These are phyloP conservation scores for Vitis amurensis DNA, from an alignment of 164 flowering plant genomes.

Conservation along the genomic window DNA sequence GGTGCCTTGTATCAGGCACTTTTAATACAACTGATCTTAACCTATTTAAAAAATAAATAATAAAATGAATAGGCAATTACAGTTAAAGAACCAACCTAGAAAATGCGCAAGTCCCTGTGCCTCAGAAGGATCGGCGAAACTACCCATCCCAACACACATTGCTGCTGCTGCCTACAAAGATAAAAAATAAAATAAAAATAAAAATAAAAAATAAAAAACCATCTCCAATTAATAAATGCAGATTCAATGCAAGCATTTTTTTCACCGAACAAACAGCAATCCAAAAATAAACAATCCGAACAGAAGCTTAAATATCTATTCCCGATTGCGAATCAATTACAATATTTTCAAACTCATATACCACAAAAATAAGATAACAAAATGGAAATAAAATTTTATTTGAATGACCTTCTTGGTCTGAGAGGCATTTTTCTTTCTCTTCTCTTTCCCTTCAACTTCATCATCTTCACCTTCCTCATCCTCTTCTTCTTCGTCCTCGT, in stretches of 20 bases:
- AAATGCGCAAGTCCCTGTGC: slow-evolving; percentile 99
- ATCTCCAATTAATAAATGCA: background rate
- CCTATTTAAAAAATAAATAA: background rate
- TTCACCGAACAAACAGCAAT: background rate
- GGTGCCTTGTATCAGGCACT: too few species aligned
- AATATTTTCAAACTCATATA: too few species aligned
- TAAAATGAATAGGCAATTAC: background rate
- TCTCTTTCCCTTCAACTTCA: slow-evolving; percentile 15
- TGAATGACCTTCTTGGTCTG: slow-evolving; percentile 66
- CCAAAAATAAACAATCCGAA: background rate
- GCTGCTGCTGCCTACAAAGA: slow-evolving; percentile 90
- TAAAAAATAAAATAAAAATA: background rate
- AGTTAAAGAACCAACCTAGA: slow-evolving; percentile 52
- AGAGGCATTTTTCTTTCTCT: slow-evolving; percentile 22
- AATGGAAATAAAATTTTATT: background rate
- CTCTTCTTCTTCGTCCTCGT: slow-evolving; percentile 20
- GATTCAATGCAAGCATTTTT: background rate
- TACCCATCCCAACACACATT: slow-evolving; percentile 93
- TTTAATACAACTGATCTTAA: too few species aligned
- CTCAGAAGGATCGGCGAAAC: slow-evolving; percentile 84
- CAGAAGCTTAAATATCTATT: background rate
- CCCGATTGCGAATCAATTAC: background rate
- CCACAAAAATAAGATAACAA: background rate
- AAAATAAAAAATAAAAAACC: too few species aligned
- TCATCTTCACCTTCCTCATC: slow-evolving; percentile 27